These are phyloP conservation scores for Plasmodiophora brassicae DNA, from an alignment of 208 protist species.

Conservation along the genomic window DNA sequence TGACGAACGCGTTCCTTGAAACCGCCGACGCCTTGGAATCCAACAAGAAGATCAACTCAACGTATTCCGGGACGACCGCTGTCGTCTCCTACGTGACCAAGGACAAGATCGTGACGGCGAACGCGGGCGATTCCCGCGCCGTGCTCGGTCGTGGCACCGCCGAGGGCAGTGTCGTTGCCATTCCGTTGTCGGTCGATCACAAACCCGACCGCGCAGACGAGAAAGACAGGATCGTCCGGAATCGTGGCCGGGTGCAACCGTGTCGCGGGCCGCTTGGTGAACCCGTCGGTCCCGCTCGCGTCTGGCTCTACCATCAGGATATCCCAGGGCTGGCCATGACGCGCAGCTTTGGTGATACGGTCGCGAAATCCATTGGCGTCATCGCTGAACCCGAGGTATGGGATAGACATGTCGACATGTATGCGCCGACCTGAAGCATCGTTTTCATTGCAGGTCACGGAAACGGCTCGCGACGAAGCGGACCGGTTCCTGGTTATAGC, in stretches of 20 bases:
- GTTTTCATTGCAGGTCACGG: neutral
- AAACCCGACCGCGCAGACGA: constrained; percentile 27
- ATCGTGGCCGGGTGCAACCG: constrained; percentile 22
- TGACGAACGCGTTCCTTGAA: neutral
- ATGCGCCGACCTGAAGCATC: too few species aligned
- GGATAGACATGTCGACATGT: neutral
- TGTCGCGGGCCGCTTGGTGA: constrained; percentile 11
- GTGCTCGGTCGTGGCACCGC: neutral
- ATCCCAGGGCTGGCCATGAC: constrained; percentile 37
- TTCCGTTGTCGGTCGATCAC: constrained; percentile 28
- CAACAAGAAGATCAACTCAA: constrained; percentile 30
- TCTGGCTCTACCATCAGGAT: constrained; percentile 39
- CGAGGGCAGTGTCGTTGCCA: neutral
- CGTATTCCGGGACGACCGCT: constrained; percentile 37
- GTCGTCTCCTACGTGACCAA: constrained; percentile 22
- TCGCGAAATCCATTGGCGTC: constrained; percentile 28
- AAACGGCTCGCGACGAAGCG: neutral
- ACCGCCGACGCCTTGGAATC: neutral
- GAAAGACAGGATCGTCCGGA: constrained; percentile 4
- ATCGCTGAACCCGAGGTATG: constrained; percentile 29
- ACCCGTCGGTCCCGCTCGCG: constrained; percentile 3
- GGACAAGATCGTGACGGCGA: constrained; percentile 16
- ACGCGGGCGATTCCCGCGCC: constrained; percentile 12
- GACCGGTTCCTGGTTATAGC: constrained; percentile 24
- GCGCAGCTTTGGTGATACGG: constrained; percentile 40